Evolutionary conservation across 1,139 yeast species (phyloP).

Genomic region (Nakaseomyces delphensis): DNA sequence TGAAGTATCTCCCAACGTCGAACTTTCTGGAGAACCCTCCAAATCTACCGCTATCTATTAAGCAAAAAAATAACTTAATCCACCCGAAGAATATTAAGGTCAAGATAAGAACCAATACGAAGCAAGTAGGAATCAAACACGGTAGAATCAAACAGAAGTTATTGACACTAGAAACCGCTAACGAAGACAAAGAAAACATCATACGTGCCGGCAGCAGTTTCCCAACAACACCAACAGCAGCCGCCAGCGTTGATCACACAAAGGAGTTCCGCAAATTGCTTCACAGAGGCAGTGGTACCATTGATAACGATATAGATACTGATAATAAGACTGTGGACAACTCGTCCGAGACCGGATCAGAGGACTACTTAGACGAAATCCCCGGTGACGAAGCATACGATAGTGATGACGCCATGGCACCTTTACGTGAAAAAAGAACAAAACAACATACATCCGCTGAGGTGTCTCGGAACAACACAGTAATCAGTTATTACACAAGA

Average conservation of each 20-base stretch:
- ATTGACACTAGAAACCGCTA: constrained; percentile 28
- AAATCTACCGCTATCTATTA: constrained; percentile 27
- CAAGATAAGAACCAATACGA: constrained; percentile 30
- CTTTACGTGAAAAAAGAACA: constrained; percentile 22
- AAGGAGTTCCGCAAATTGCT: constrained; percentile 29
- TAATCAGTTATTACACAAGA: constrained; percentile 29
- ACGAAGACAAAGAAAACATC: constrained; percentile 16
- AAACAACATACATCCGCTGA: constrained; percentile 6
- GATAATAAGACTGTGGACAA: constrained; percentile 10
- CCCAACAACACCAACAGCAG: constrained; percentile 19
- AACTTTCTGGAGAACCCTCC: constrained; percentile 31
- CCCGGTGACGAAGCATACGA: constrained; percentile 33
- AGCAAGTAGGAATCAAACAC: constrained; percentile 32
- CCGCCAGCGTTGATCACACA: constrained; percentile 26
- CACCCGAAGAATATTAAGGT: constrained; percentile 30
- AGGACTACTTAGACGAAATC: constrained; percentile 24
- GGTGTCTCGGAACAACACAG: constrained; percentile 25
- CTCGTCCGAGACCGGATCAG: constrained; percentile 13
- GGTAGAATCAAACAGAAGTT: constrained; percentile 31
- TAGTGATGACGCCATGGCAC: constrained; percentile 32
- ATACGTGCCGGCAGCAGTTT: constrained; percentile 9
- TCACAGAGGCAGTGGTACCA: constrained; percentile 13
- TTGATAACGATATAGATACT: constrained; percentile 10
- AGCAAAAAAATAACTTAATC: constrained; percentile 28
- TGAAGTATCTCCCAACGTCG: constrained; percentile 29